Evolutionary conservation across 768 basidiomycete species (phyloP).

Genomic region (Psilocybe cyanescens): DNA sequence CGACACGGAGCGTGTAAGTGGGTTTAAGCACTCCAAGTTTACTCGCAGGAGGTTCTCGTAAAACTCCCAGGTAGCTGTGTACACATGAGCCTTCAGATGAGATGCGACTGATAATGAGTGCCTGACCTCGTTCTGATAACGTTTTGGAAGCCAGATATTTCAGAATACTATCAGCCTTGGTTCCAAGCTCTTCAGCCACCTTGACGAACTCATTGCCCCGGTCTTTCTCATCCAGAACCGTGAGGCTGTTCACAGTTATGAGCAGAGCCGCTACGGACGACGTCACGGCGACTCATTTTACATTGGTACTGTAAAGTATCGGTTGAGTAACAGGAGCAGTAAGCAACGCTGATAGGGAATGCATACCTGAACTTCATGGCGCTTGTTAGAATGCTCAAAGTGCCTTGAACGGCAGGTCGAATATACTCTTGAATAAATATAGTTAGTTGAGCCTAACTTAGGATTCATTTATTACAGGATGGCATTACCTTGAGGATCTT

Average conservation of each 20-base stretch:
- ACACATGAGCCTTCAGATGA: too few relatives aligned
- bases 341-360: not conserved
- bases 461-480: too few relatives aligned
- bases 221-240: slow-evolving; percentile 41
- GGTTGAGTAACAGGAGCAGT: too few relatives aligned
- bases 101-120: too few relatives aligned
- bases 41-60: too few relatives aligned
- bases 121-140: slow-evolving; percentile 61
- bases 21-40: slow-evolving; percentile 24
- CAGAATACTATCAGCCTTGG: slow-evolving; percentile 34
- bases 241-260: too few relatives aligned
- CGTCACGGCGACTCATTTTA: too few relatives aligned
- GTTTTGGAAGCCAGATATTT: slow-evolving; percentile 66
- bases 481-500: slow-evolving; percentile 39
- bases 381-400: slow-evolving; percentile 60
- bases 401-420: slow-evolving; percentile 73
- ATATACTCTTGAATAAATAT: not conserved
- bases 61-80: slow-evolving; percentile 43
- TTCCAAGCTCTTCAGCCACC: slow-evolving; percentile 47
- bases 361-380: slow-evolving; percentile 31
- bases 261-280: too few relatives aligned
- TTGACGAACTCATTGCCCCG: slow-evolving; percentile 61
- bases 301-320: too few relatives aligned
- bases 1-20: too few relatives aligned
- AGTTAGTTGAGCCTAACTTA: not conserved